Evolutionary conservation across 768 basidiomycete species (phyloP).

Genomic region (Xerocomus spinulosus): DNA sequence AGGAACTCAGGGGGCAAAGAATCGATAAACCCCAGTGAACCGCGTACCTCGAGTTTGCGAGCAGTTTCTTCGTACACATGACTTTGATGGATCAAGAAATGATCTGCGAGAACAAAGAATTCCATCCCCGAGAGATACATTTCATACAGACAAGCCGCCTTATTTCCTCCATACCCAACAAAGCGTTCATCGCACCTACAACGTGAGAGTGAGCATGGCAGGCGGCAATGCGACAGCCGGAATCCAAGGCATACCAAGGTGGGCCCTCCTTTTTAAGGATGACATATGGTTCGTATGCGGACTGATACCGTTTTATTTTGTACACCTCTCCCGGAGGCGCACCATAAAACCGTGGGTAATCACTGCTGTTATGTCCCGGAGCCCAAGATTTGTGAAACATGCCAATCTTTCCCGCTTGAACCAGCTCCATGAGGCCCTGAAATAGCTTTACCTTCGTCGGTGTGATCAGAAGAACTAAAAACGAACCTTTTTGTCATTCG

Average conservation of each 20-base stretch:
- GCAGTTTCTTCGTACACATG: slow-evolving; percentile 76
- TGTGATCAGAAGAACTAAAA: background rate
- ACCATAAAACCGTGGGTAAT: slow-evolving; percentile 65
- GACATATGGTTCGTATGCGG: slow-evolving; percentile 86
- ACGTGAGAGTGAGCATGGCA: background rate
- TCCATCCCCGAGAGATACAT: slow-evolving; percentile 85
- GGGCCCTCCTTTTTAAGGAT: slow-evolving; percentile 73
- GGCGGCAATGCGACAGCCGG: background rate
- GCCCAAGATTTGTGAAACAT: slow-evolving; percentile 80
- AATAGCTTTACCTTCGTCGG: background rate
- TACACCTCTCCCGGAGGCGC: slow-evolving; percentile 66
- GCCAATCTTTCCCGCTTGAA: slow-evolving; percentile 49
- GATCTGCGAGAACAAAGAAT: slow-evolving; percentile 80
- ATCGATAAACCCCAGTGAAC: background rate
- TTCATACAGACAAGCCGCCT: slow-evolving; percentile 88
- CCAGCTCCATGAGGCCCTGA: slow-evolving; percentile 56
- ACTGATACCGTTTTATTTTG: slow-evolving; percentile 69
- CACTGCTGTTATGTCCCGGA: slow-evolving; percentile 76
- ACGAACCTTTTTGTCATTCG: slow-evolving; percentile 59
- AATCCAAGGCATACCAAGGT: slow-evolving; percentile 52
- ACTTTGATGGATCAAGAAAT: slow-evolving; percentile 86
- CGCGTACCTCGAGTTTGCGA: slow-evolving; percentile 62
- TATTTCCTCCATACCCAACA: slow-evolving; percentile 88
- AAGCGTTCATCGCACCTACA: slow-evolving; percentile 87
- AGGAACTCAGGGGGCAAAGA: background rate